Base-by-base conservation (phyloP, 306 rosid genomes). In the Delonix regia region DNA sequence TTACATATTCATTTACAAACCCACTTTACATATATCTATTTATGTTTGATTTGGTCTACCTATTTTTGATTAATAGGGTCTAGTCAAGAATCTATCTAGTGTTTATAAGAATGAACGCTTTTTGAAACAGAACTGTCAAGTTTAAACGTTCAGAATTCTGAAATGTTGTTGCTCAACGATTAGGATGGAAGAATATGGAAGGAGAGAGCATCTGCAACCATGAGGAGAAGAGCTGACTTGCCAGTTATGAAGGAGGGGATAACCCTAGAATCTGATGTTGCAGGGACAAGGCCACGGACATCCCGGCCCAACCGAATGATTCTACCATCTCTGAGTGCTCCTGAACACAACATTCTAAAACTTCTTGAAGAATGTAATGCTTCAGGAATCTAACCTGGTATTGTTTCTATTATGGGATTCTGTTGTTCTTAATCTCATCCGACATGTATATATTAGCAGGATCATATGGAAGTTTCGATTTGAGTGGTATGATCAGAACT, bases 121-220 rank as follows among this genome's bases (percentile, higher is more conserved):
- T 74, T 24, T 73, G 28, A 51, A 27, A 38, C 5, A 48, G 69
- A 65, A 12, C 38, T 65, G 36, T 79, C 38, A 10, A 51, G 33
- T 60, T 59, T 60, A 14, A 60, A 19, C 41, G 16, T 49, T 48
- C 78, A 39, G 62, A 65, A 63, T 74, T 82, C 44, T 74, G 60
- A 80, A 81, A 72, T 75, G 28, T 75, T 64, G 57, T 68, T 79
- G 45, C 51, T 79, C 15, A 28, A 70, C 62, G 44, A 36, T 66
- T 82, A 94, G 97, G 99, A 94, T 82, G 99, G 97, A 78, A 88
- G 97, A 83, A 86, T 94, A 81, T 94, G 99, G 99, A 94, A 92
- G 87, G 93, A 92, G 79, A 85, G 97, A 75, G 93, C 86, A 52
- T 87, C 99, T 42, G 91, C 93, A 6, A 92, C 87, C 11, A 87